phyloP scores from a whole-genome alignment of 139 green algal genomes.

The Desmodesmus armatus region DNA sequence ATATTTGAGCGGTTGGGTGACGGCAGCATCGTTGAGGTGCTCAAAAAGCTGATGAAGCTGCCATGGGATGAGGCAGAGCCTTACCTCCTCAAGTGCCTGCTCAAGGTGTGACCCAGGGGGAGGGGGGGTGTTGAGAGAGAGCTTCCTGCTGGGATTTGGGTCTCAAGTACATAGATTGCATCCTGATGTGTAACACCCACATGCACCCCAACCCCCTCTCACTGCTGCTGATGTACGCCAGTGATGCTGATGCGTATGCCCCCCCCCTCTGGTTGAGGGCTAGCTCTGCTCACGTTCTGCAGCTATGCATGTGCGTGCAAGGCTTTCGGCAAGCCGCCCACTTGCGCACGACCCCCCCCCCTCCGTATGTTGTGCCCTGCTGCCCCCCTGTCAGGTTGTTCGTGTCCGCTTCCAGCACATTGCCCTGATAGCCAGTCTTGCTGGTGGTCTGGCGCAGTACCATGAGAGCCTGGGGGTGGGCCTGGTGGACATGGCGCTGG shows the following conservation, averaged over 20 bases:
- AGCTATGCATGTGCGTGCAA: no score
- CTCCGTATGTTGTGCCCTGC: no score
- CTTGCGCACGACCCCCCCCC: no score
- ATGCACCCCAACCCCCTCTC: no score
- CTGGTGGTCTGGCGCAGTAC: slow-evolving; percentile 81
- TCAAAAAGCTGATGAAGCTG: slow-evolving; percentile 90
- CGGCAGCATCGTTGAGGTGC: slow-evolving; percentile 67
- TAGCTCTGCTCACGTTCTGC: no score
- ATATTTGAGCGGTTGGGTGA: slow-evolving; percentile 78
- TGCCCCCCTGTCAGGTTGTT: no score
- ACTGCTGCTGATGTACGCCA: not conserved
- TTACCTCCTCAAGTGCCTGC: slow-evolving; percentile 89
- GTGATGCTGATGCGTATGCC: no score
- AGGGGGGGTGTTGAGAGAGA: no score
- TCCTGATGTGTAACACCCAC: no score
- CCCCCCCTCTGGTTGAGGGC: no score
- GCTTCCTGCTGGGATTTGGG: not conserved
- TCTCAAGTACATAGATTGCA: no score
- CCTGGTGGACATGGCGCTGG: slow-evolving; percentile 87
- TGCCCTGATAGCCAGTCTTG: slow-evolving; percentile 82
- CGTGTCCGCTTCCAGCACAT: slow-evolving; percentile 74
- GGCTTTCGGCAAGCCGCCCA: no score
- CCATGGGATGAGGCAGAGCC: slow-evolving; percentile 80
- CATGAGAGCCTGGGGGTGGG: slow-evolving; percentile 82
- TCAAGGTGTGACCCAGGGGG: slow-evolving; percentile 67